Conservation (phyloP, 2,329 filamentous ascomycete genomes). For the Alternaria ventricosa region DNA sequence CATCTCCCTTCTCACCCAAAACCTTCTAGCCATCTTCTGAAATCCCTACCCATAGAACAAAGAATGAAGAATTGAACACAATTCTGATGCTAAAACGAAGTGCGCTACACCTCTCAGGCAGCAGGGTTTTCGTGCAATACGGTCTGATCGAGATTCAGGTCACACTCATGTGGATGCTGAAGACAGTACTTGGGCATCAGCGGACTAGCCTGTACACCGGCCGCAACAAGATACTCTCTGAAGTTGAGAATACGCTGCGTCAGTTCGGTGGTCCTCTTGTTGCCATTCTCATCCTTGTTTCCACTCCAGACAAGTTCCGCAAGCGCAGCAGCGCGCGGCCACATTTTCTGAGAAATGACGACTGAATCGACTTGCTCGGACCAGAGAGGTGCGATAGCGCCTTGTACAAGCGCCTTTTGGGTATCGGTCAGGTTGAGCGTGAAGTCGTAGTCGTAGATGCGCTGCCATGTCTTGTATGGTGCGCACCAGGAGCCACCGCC, state of each 20-base stretch:
- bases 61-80: neutral
- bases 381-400: conserved; percentile 61
- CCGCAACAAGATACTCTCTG: conserved; percentile 64
- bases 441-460: conserved; percentile 66
- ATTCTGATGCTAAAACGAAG: neutral
- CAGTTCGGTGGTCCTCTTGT: conserved; percentile 60
- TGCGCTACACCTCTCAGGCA: neutral
- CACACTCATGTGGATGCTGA: conserved; percentile 64
- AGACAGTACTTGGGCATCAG: conserved; percentile 65
- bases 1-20: neutral
- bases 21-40: neutral
- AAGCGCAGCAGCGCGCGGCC: conserved; percentile 64
- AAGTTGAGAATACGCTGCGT: conserved; percentile 66
- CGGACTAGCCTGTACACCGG: conserved; percentile 58
- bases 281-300: conserved; percentile 57
- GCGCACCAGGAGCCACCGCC: conserved; percentile 64
- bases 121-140: neutral
- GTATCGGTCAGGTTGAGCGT: conserved; percentile 55
- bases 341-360: conserved; percentile 59
- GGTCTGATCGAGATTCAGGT: conserved; percentile 61
- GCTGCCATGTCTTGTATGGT: conserved; percentile 67
- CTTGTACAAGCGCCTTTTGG: conserved; percentile 59
- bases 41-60: neutral
- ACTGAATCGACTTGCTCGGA: conserved; percentile 63
- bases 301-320: conserved; percentile 64